A percentile compares a stretch with the other conserved stretches of the same genome.
Conservation (phyloP, 805 yeast genomes). For the Yarrowia divulgata region DNA sequence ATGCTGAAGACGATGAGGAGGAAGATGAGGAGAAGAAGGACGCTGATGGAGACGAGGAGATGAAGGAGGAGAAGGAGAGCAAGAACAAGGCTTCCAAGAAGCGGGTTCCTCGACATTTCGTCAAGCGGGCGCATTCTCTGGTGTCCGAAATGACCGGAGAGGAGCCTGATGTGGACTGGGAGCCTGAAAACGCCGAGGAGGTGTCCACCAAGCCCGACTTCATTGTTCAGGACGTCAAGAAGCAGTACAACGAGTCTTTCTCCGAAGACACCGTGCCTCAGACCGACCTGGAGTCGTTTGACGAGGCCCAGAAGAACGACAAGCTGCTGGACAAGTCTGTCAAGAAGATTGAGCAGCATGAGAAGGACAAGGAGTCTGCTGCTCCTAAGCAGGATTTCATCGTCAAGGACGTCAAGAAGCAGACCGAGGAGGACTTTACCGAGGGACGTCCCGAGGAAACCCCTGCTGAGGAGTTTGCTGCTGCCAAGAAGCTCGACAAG, state of each 20-base stretch:
- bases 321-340: conserved; percentile 37
- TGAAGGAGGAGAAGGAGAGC: conserved; percentile 36
- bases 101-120: conserved; percentile 31
- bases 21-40: conserved; percentile 24
- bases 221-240: conserved; percentile 23
- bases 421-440: conserved; percentile 32
- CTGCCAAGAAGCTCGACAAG: background rate
- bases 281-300: conserved; percentile 39
- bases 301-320: conserved; percentile 36
- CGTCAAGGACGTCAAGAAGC: conserved; percentile 19
- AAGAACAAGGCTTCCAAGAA: conserved; percentile 40
- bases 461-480: conserved; percentile 27
- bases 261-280: conserved; percentile 39
- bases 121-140: conserved; percentile 44
- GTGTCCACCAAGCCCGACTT: conserved; percentile 16
- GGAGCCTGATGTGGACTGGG: conserved; percentile 40
- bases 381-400: conserved; percentile 38
- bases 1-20: conserved; percentile 40
- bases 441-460: conserved; percentile 4
- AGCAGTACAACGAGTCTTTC: conserved; percentile 14
- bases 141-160: conserved; percentile 42
- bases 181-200: conserved; percentile 17
- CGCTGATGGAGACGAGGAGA: conserved; percentile 39
- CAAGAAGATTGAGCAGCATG: conserved; percentile 13
- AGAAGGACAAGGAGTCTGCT: conserved; percentile 37